Base-by-base conservation (phyloP, 768 basidiomycete genomes). In the Trametes sanguinea region DNA sequence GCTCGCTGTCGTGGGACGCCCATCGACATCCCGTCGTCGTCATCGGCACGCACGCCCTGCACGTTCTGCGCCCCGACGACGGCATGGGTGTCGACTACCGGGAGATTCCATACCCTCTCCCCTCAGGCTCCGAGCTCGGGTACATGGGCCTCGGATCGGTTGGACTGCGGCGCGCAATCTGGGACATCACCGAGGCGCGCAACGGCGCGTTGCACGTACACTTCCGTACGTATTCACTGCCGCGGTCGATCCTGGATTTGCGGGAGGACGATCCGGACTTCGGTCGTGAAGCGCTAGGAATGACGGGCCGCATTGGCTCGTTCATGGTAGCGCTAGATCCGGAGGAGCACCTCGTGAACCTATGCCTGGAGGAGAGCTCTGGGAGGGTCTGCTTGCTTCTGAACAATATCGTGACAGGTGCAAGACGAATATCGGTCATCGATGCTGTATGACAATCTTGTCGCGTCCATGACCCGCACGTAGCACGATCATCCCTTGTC, bases 151-250 rank as follows among this genome's bases (percentile, higher is more conserved):
- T 59, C 22, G 62, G 62, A 9, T 57, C 62, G 1, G 57, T 63
- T 22, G 62, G 62, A 4, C 32, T 63, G 45, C 57, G 57, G 30
- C 62, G 62, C 39, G 62, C 62, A 47, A 63, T 63, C 22, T 63
- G 57, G 62, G 62, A 63, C 40, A 55, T 57, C 62, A 63, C 57
- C 6, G 57, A 63, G 53, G 47, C 46, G 53, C 62, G 57, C 1
- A 63, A 63, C 47, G 62, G 62, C 45, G 53, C 57, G 53, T 32
- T 55, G 35, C 53, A 59, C 53, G 57, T 63, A 4, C 62, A 57
- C 39, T 63, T 63, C 62, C 52, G 57, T 39, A 63, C 62, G 47
- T 63, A 59, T 39, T 63, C 62, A 29, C 57, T 63, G 4, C 57
- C 62, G 32, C 57, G 57, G 16, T 44, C 56, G 17, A 57, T 63